Evolutionary conservation across 176 grass and related monocot genomes (phyloP).

Genomic region (Zea luxurians): DNA sequence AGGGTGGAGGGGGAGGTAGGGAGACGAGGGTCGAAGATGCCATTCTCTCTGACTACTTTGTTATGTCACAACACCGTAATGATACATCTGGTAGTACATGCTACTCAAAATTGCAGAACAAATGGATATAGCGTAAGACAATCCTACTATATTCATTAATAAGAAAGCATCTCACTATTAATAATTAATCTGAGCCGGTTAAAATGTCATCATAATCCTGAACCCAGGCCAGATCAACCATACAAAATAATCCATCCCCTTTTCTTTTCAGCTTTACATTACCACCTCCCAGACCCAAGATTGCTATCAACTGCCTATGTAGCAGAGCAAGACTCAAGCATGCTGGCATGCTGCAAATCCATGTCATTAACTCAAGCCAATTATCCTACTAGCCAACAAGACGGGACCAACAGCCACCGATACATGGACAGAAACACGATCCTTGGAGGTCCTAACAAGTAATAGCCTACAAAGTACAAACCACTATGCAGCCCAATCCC

Average conservation of each 20-base stretch:
- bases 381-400: not conserved
- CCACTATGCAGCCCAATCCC: not conserved
- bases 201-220: not conserved
- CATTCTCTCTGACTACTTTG: too few species aligned
- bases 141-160: not conserved
- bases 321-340: not conserved
- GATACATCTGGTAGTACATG: constrained; percentile 1
- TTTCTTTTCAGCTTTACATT: not conserved
- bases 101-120: not conserved
- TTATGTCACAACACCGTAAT: not conserved
- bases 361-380: not conserved
- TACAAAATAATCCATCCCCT: constrained; percentile 7
- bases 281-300: not conserved
- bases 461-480: not conserved
- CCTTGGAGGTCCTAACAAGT: not conserved
- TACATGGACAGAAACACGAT: not conserved
- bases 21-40: too few species aligned
- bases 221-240: not conserved
- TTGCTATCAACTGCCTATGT: not conserved
- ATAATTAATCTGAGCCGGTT: not conserved
- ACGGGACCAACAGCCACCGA: not conserved
- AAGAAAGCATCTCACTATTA: not conserved
- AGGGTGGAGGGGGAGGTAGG: too few species aligned
- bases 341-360: not conserved
- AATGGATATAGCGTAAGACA: not conserved